A percentile compares a stretch with the other conserved stretches of the same genome.
phyloP scores from a whole-genome alignment of 2,329 filamentous ascomycete genomes.

The Bipolaris cookei region DNA sequence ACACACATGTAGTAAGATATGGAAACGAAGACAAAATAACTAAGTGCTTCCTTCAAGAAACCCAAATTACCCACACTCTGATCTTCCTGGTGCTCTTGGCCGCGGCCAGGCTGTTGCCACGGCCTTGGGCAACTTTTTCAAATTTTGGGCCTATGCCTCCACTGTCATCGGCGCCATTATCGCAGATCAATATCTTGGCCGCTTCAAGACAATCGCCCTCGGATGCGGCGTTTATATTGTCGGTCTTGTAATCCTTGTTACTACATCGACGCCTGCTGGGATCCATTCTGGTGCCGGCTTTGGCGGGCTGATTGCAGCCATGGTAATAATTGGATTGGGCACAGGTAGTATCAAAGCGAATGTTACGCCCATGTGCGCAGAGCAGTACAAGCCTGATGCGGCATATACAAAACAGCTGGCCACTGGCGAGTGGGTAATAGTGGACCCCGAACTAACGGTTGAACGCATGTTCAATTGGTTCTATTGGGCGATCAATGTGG shows the following conservation, averaged over 20 bases:
- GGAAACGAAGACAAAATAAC: not conserved
- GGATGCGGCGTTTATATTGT: slow-evolving; percentile 14
- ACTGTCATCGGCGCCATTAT: slow-evolving; percentile 18
- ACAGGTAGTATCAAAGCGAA: slow-evolving; percentile 23
- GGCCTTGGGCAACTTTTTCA: slow-evolving; percentile 13
- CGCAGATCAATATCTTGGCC: slow-evolving; percentile 20
- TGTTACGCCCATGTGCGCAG: slow-evolving; percentile 16
- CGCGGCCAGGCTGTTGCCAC: slow-evolving; percentile 17
- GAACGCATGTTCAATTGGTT: slow-evolving; percentile 17
- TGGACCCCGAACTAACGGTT: slow-evolving; percentile 17
- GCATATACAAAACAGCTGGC: slow-evolving; percentile 6
- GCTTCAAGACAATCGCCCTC: slow-evolving; percentile 13
- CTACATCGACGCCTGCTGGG: slow-evolving; percentile 12
- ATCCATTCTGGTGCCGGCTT: slow-evolving; percentile 9
- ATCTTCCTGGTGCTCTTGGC: slow-evolving; percentile 11
- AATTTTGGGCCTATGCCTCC: slow-evolving; percentile 14
- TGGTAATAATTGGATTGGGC: slow-evolving; percentile 16
- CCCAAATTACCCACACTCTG: slow-evolving; percentile 2
- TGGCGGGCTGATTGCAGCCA: slow-evolving; percentile 13
- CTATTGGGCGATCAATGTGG: slow-evolving; percentile 18
- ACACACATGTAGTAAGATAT: not conserved
- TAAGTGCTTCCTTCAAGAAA: not conserved
- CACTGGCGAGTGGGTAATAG: slow-evolving; percentile 13
- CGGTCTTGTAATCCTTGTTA: slow-evolving; percentile 14
- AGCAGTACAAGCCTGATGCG: slow-evolving; percentile 13